A percentile compares a stretch with the other conserved stretches of the same genome.
Conservation (phyloP, 2,329 filamentous ascomycete genomes). For the Colletotrichum australisinense region DNA sequence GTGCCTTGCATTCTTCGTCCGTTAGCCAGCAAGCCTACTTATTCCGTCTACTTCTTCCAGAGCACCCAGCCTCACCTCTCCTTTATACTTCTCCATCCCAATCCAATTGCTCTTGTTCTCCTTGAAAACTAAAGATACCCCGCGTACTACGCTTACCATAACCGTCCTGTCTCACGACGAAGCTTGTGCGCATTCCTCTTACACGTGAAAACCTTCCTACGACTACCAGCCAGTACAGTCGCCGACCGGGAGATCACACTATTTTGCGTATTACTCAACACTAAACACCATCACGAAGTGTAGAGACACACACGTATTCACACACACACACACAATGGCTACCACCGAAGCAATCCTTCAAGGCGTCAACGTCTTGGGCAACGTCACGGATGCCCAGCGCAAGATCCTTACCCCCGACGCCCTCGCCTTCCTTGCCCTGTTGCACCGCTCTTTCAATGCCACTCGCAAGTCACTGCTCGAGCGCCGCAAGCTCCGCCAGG, state of each 20-base stretch:
- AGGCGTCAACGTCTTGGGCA: conserved; percentile 71
- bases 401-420: conserved; percentile 95
- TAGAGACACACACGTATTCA: neutral
- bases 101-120: conserved; percentile 8
- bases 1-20: conserved; percentile 14
- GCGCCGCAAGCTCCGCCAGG: conserved; percentile 86
- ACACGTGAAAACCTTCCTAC: conserved; percentile 30
- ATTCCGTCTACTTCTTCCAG: conserved; percentile 15
- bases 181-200: conserved; percentile 13
- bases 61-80: neutral
- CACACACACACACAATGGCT: conserved; percentile 66
- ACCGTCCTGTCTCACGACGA: conserved; percentile 20
- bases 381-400: conserved; percentile 80
- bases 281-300: conserved; percentile 19
- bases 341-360: conserved; percentile 73
- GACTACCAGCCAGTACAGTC: neutral
- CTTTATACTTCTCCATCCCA: neutral
- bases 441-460: conserved; percentile 93
- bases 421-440: conserved; percentile 89
- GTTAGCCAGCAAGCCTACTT: neutral
- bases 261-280: neutral
- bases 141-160: conserved; percentile 7
- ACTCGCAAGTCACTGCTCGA: conserved; percentile 91
- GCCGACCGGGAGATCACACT: neutral
- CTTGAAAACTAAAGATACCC: conserved; percentile 23